Percentiles rank a stretch among this genome's conserved stretches.
These are phyloP conservation scores for Penicillium lividum DNA, from an alignment of 495 filamentous ascomycete genomes.

Conservation along the genomic window DNA sequence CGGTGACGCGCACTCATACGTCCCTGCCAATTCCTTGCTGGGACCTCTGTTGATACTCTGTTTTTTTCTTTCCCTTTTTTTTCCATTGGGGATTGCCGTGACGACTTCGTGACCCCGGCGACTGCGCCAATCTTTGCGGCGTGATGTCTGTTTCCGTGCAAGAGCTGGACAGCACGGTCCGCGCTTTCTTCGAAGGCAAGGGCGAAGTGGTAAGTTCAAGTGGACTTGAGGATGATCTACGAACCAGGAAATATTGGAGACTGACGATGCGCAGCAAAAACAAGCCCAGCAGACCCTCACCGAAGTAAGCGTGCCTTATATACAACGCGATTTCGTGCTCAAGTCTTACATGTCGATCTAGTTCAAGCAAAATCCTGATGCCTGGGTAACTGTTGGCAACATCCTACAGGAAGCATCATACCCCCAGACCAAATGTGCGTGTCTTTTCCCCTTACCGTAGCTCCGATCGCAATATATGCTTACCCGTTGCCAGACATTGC, in stretches of 20 bases:
- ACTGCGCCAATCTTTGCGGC: slow-evolving; percentile 38
- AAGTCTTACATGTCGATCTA: slow-evolving; percentile 32
- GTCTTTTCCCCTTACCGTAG: neutral
- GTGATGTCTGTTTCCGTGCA: slow-evolving; percentile 73
- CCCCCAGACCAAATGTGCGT: slow-evolving; percentile 93
- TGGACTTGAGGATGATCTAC: neutral
- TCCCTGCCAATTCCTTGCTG: slow-evolving; percentile 14
- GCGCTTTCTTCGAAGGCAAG: slow-evolving; percentile 93
- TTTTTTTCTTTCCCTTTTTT: neutral
- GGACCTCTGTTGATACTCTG: slow-evolving; percentile 3
- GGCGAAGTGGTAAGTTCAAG: slow-evolving; percentile 73
- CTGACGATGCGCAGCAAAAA: slow-evolving; percentile 73
- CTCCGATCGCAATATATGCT: neutral
- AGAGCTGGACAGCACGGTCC: slow-evolving; percentile 94
- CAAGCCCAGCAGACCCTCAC: slow-evolving; percentile 91
- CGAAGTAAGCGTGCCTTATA: slow-evolving; percentile 63
- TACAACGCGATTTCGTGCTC: neutral
- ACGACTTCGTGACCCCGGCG: slow-evolving; percentile 28
- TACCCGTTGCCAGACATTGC: slow-evolving; percentile 68
- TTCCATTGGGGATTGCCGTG: slow-evolving; percentile 12
- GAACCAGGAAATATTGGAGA: neutral
- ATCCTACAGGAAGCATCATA: slow-evolving; percentile 89
- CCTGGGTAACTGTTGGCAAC: slow-evolving; percentile 95
- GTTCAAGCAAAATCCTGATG: slow-evolving; percentile 99
- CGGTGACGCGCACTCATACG: slow-evolving; percentile 4